These are phyloP conservation scores for Lactarius pseudohatsudake DNA, from an alignment of 768 basidiomycete species.

Conservation along the genomic window DNA sequence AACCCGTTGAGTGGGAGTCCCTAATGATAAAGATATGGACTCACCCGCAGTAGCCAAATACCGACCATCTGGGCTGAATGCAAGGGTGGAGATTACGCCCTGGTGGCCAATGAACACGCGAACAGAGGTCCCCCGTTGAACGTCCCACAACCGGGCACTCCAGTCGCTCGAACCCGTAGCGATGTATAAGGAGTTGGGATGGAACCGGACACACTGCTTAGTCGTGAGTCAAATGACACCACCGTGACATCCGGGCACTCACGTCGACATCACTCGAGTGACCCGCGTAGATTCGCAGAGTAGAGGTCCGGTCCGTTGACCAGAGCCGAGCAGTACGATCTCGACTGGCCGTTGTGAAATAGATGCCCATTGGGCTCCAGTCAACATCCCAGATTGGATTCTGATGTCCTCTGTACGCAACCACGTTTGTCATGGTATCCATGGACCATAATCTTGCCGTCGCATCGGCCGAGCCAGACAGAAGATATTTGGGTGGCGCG, in stretches of 20 bases:
- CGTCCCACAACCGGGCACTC: slow-evolving; percentile 96
- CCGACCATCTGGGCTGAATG: slow-evolving; percentile 90
- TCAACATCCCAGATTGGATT: slow-evolving; percentile 99
- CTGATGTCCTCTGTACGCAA: slow-evolving; percentile 92
- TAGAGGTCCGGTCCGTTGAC: slow-evolving; percentile 88
- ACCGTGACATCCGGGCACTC: slow-evolving; percentile 38
- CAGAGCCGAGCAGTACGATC: slow-evolving; percentile 96
- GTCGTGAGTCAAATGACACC: slow-evolving; percentile 10
- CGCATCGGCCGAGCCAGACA: slow-evolving; percentile 91
- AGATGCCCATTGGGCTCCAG: slow-evolving; percentile 98
- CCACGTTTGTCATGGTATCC: slow-evolving; percentile 91
- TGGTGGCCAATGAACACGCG: slow-evolving; percentile 96
- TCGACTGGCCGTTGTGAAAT: slow-evolving; percentile 94
- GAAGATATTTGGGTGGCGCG: slow-evolving; percentile 77
- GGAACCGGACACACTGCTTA: slow-evolving; percentile 88
- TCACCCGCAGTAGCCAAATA: slow-evolving; percentile 89
- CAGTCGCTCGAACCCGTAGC: slow-evolving; percentile 96
- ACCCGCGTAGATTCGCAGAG: slow-evolving; percentile 90
- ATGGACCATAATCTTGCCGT: slow-evolving; percentile 93
- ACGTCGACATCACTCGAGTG: slow-evolving; percentile 98
- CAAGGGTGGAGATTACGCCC: slow-evolving; percentile 79
- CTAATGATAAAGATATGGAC: slow-evolving; percentile 6
- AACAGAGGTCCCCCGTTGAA: slow-evolving; percentile 91
- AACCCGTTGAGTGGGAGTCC: slow-evolving; percentile 3
- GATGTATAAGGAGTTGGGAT: slow-evolving; percentile 96